Evolutionary conservation across 2,329 filamentous ascomycete genomes (phyloP).

Genomic region (Fusarium sp.): DNA sequence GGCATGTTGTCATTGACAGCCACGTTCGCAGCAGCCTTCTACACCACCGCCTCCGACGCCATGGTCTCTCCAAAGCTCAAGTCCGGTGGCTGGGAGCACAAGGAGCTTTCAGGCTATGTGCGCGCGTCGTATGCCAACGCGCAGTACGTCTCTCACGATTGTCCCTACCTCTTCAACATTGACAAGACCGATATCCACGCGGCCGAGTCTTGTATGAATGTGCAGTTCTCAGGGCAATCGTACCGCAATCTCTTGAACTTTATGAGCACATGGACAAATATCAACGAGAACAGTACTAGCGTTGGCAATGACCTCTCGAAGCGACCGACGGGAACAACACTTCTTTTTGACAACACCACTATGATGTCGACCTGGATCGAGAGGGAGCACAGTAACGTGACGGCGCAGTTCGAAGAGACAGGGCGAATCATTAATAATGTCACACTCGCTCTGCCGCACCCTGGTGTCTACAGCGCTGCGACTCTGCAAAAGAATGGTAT

Average conservation of each 20-base stretch:
- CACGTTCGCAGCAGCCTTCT: constrained; percentile 76
- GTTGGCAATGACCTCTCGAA: constrained; percentile 54
- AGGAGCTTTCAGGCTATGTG: constrained; percentile 67
- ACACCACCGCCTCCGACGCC: constrained; percentile 81
- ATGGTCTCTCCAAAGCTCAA: constrained; percentile 80
- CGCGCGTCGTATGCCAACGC: constrained; percentile 73
- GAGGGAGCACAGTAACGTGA: constrained; percentile 63
- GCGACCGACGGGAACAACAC: constrained; percentile 71
- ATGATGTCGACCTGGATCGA: constrained; percentile 78
- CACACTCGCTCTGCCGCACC: constrained; percentile 81
- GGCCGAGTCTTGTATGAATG: constrained; percentile 72
- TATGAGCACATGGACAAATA: constrained; percentile 65
- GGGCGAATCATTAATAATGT: constrained; percentile 78
- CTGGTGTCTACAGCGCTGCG: constrained; percentile 74
- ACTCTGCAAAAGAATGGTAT: constrained; percentile 72
- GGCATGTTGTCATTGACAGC: constrained; percentile 74
- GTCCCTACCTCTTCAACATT: constrained; percentile 69
- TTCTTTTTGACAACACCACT: constrained; percentile 79
- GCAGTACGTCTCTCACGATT: constrained; percentile 65
- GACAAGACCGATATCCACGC: constrained; percentile 54
- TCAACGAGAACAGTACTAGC: constrained; percentile 58
- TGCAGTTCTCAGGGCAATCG: constrained; percentile 76
- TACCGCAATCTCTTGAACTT: constrained; percentile 79
- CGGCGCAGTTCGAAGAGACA: constrained; percentile 60
- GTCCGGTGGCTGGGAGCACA: constrained; percentile 64